Evolutionary conservation across 2,329 filamentous ascomycete species (phyloP), one percentile per base, ranked within the genome.

Genomic region (Gnomoniopsis smithogilvyi): DNA sequence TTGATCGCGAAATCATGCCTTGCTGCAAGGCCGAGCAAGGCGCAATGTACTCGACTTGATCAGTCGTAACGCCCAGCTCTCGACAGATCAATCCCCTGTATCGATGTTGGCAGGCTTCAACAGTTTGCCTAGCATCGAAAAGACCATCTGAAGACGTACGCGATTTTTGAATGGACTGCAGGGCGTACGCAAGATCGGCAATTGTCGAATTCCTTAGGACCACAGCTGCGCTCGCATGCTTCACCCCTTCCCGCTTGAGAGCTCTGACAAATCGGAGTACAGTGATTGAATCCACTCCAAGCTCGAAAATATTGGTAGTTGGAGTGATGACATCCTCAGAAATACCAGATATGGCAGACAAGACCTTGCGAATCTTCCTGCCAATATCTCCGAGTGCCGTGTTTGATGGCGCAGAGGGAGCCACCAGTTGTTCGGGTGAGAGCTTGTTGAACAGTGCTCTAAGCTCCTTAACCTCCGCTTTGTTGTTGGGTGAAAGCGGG

Each of bases 261-360:
- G 79, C 71, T 6, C 81, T 79, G 0, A 89, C 81, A 33, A 97
- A 80, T 8, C 85, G 81, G 49, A 96, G 86, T 0, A 88, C 90
- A 0, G 91, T 92, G 17, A 97, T 92, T 0, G 93, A 97, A 67
- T 96, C 94, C 24, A 97, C 79, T 0, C 93, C 94, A 1, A 96
- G 77, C 63, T 96, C 91, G 65, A 95, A 96, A 19, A 96, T 83
- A 61, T 86, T 96, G 0, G 86, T 85, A 0, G 74, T 76, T 2
- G 80, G 74, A 0, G 72, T 74, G 2, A 91, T 74, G 0, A 75
- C 72, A 0, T 73, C 67, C 2, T 68, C 55, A 0, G 77, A 68
- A 1, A 84, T 62, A 0, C 76, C 73, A 2, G 83, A 73, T 54
- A 90, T 80, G 2, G 79, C 71, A 0, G 77, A 75, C 2, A 96